A percentile compares a stretch with the other conserved stretches of the same genome.
phyloP scores from a whole-genome alignment of 2,329 filamentous ascomycete species.

The Hortaea sp. region DNA sequence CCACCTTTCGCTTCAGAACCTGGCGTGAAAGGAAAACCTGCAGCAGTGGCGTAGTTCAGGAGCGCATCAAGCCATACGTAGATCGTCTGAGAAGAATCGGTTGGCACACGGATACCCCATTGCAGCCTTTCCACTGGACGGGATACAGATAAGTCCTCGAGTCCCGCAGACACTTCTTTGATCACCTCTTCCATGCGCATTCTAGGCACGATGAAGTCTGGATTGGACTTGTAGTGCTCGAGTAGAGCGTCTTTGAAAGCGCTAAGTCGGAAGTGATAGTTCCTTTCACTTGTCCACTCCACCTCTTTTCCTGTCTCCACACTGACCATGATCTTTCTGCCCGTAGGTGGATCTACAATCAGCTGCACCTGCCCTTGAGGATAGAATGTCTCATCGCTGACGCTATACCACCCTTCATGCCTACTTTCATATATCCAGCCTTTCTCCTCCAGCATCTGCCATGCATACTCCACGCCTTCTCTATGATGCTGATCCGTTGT shows the following conservation, averaged over 20 bases:
- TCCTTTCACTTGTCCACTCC: constrained; percentile 86
- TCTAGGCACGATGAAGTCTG: constrained; percentile 63
- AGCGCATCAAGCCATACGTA: constrained; percentile 98
- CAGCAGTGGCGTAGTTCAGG: constrained; percentile 82
- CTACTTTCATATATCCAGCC: constrained; percentile 75
- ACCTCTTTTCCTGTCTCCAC: constrained; percentile 85
- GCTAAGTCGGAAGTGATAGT: constrained; percentile 90
- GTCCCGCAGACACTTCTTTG: constrained; percentile 61
- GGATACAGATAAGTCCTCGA: constrained; percentile 84
- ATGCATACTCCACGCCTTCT: constrained; percentile 80
- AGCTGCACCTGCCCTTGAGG: constrained; percentile 65
- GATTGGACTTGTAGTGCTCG: constrained; percentile 68
- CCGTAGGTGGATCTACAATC: constrained; percentile 67
- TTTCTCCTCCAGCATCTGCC: constrained; percentile 65
- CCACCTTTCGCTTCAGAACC: constrained; percentile 51
- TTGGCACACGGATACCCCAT: constrained; percentile 86
- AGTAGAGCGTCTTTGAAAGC: constrained; percentile 70
- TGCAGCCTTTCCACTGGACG: constrained; percentile 64
- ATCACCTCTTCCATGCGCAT: constrained; percentile 70
- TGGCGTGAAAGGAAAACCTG: constrained; percentile 74
- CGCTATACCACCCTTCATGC: constrained; percentile 92
- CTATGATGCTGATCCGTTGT: constrained; percentile 79
- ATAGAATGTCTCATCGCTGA: constrained; percentile 95
- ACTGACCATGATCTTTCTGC: constrained; percentile 65
- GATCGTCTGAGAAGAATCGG: constrained; percentile 76